These are phyloP conservation scores for Murraya paniculata DNA, from an alignment of 345 rosid species.

Conservation along the genomic window DNA sequence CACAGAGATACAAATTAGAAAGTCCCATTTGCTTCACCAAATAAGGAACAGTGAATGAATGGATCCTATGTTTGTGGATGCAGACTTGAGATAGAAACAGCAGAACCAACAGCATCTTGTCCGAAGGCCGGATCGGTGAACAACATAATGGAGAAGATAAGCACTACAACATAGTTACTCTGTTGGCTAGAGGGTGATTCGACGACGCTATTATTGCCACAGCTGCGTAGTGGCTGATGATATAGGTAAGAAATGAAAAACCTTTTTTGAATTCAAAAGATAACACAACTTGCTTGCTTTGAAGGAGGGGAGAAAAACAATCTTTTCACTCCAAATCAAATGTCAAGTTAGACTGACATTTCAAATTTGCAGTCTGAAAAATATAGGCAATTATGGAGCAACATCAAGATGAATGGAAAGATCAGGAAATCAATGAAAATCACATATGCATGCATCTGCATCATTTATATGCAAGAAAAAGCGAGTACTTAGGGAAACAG, in stretches of 20 bases:
- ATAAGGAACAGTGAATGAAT: neutral
- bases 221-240: neutral
- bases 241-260: neutral
- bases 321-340: neutral
- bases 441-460: neutral
- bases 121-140: neutral
- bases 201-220: neutral
- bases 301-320: neutral
- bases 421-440: neutral
- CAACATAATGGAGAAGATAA: neutral
- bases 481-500: neutral
- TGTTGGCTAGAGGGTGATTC: neutral
- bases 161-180: neutral
- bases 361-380: neutral
- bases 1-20: neutral
- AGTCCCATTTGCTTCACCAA: neutral
- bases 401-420: neutral
- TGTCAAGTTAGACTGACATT: neutral
- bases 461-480: neutral
- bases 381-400: neutral
- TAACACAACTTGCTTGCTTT: neutral
- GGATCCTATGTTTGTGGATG: neutral
- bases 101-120: neutral
- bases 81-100: neutral
- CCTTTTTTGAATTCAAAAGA: neutral